Evolutionary conservation across 164 flowering plant species (phyloP).

Genomic region (Chloranthus sessilifolius): DNA sequence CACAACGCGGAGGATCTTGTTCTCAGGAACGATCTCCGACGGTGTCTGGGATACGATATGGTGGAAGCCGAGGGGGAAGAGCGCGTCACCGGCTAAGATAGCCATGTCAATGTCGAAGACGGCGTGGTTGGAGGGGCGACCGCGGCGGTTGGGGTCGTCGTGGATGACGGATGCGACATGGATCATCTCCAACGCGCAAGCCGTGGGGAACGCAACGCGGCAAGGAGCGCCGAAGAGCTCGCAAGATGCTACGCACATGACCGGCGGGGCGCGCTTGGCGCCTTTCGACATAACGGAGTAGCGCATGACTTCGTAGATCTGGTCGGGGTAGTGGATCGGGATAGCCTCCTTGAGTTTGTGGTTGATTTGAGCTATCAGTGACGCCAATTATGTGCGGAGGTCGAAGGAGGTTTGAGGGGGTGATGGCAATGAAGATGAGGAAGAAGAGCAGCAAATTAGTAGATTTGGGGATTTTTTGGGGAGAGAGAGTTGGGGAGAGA

Average conservation of each 20-base stretch:
- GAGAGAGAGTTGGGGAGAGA: no score
- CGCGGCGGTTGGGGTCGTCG: conserved; percentile 78
- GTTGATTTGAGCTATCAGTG: conserved; percentile 14
- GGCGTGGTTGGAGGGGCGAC: conserved; percentile 80
- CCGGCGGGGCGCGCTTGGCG: conserved; percentile 18
- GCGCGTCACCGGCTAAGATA: conserved; percentile 90
- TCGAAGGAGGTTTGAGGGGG: conserved; percentile 6
- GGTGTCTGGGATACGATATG: conserved; percentile 85
- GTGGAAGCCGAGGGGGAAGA: conserved; percentile 83
- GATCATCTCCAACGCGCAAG: conserved; percentile 96
- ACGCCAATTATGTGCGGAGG: conserved; percentile 14
- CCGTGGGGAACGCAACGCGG: conserved; percentile 87
- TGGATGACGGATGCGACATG: conserved; percentile 86
- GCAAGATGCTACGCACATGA: conserved; percentile 16
- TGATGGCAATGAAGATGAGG: neutral
- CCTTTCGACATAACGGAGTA: conserved; percentile 16
- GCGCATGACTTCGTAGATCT: conserved; percentile 17
- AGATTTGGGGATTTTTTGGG: no score
- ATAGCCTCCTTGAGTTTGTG: conserved; percentile 10
- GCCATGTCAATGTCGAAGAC: conserved; percentile 88
- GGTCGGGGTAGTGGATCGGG: conserved; percentile 12
- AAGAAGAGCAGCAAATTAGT: neutral
- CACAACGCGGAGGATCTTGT: conserved; percentile 63
- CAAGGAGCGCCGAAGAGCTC: conserved; percentile 74
- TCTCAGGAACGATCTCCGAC: conserved; percentile 51